Conservation (phyloP, 495 filamentous ascomycete genomes). For the Neurospora sp. region DNA sequence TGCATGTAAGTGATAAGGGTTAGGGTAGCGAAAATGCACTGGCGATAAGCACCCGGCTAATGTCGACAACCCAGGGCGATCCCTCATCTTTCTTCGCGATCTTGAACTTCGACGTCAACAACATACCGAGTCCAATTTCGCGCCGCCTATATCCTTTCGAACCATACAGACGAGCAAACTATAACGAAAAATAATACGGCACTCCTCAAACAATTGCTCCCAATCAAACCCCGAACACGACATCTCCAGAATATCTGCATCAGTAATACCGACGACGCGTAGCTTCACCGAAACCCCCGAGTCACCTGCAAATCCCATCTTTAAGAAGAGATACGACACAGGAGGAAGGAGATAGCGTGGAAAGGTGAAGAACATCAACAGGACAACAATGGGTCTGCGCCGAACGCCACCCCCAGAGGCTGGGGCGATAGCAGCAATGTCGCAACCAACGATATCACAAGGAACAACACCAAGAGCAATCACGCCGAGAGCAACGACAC, state of each 20-base stretch:
- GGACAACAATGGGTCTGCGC: background rate
- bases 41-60: background rate
- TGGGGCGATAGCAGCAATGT: background rate
- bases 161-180: background rate
- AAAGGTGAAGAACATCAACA: background rate
- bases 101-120: background rate
- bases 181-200: background rate
- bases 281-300: background rate
- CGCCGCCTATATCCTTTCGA: background rate
- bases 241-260: background rate
- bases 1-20: background rate
- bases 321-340: background rate
- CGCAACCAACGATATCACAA: background rate
- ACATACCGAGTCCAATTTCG: background rate
- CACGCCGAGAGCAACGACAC: background rate
- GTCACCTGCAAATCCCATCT: background rate
- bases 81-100: background rate
- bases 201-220: background rate
- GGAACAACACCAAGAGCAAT: background rate
- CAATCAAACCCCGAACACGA: background rate
- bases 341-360: background rate
- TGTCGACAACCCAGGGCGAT: constrained; percentile 1
- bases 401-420: background rate
- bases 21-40: background rate
- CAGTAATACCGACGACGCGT: background rate